A percentile compares a stretch with the other conserved stretches of the same genome.
These are phyloP conservation scores for Ceratocystis cacaofunesta DNA, from an alignment of 2,329 filamentous ascomycete genomes.

Conservation along the genomic window DNA sequence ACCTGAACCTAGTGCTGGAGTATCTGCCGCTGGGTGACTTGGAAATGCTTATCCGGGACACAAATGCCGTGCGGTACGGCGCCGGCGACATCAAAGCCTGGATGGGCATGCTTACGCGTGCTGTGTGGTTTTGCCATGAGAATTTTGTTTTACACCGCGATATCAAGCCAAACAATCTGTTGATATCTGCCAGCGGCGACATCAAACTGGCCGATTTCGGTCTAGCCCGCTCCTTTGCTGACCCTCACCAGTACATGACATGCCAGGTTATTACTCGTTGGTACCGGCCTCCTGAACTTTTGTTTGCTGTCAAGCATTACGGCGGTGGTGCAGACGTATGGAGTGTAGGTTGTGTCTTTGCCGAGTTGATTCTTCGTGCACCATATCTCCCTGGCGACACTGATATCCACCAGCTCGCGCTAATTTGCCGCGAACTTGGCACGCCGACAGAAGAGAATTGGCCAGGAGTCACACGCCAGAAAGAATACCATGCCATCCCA, in stretches of 20 bases:
- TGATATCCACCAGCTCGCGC: conserved; percentile 71
- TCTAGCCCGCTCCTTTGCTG: conserved; percentile 75
- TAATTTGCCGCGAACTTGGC: conserved; percentile 74
- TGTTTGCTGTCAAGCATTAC: conserved; percentile 83
- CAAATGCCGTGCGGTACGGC: conserved; percentile 61
- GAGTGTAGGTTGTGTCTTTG: conserved; percentile 86
- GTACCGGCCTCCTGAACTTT: conserved; percentile 88
- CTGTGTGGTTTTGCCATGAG: conserved; percentile 92
- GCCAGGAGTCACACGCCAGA: conserved; percentile 74
- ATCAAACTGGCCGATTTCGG: conserved; percentile 97
- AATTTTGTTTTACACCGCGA: conserved; percentile 90
- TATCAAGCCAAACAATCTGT: conserved; percentile 96
- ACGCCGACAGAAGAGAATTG: conserved; percentile 89
- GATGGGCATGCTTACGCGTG: conserved; percentile 94
- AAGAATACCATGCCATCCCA: conserved; percentile 57
- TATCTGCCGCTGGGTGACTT: conserved; percentile 87
- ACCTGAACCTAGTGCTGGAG: conserved; percentile 89
- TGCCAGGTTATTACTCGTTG: conserved; percentile 90
- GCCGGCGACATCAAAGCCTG: conserved; percentile 89
- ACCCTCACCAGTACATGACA: conserved; percentile 81
- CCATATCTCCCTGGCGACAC: conserved; percentile 74
- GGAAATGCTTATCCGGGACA: conserved; percentile 85
- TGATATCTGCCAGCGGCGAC: conserved; percentile 84
- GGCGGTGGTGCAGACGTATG: conserved; percentile 84
- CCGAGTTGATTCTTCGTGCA: conserved; percentile 69